Evolutionary conservation across 2,329 filamentous ascomycete species (phyloP).

Genomic region (Dichotomopilus funicola): DNA sequence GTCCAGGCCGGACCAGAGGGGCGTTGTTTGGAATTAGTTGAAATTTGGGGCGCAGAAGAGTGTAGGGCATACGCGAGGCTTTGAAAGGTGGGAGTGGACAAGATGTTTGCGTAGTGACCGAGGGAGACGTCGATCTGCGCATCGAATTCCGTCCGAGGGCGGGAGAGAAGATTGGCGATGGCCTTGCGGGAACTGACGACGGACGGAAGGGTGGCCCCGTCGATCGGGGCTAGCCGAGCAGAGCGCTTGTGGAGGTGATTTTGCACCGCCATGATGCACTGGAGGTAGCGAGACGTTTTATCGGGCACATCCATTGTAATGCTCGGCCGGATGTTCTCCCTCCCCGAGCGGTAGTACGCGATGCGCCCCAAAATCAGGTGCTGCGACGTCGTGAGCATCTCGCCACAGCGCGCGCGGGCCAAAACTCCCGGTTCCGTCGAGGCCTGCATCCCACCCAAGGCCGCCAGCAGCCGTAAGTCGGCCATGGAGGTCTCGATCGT

Average conservation of each 20-base stretch:
- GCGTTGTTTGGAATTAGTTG: too few species aligned
- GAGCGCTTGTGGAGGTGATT: neutral
- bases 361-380: neutral
- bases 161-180: neutral
- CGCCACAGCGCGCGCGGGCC: neutral
- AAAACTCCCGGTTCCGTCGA: neutral
- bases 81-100: neutral
- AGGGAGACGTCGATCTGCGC: conserved; percentile 1
- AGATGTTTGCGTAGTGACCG: neutral
- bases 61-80: neutral
- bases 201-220: too few species aligned
- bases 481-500: conserved; percentile 6
- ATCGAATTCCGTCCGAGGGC: conserved; percentile 2
- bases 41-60: neutral
- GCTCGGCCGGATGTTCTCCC: neutral
- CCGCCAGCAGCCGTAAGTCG: neutral
- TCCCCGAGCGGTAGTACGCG: neutral
- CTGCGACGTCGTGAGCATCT: conserved; percentile 3
- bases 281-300: neutral
- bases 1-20: neutral
- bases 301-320: neutral
- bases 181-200: neutral
- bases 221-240: too few species aligned
- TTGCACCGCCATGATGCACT: neutral
- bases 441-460: neutral